Percentiles rank a stretch among this genome's conserved stretches.
Evolutionary conservation across 2,329 filamentous ascomycete species (phyloP).

Genomic region (Trichoderma sp.): DNA sequence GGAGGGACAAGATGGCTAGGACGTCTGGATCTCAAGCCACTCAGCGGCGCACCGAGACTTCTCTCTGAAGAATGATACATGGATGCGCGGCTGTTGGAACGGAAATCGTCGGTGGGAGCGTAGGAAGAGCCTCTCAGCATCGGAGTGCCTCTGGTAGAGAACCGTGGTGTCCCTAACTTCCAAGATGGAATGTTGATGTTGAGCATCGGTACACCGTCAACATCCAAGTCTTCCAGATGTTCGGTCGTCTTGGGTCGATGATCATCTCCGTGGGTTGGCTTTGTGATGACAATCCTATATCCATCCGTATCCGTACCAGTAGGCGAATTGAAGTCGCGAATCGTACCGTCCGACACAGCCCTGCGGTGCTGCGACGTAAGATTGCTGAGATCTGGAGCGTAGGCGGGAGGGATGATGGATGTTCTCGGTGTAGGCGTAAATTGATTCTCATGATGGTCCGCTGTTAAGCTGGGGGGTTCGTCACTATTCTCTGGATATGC

Average conservation of each 20-base stretch:
- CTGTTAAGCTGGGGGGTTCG: conserved; percentile 21
- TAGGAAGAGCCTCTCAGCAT: conserved; percentile 80
- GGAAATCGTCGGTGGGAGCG: conserved; percentile 68
- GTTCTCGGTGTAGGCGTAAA: conserved; percentile 41
- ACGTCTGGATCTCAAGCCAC: conserved; percentile 33
- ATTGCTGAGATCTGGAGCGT: conserved; percentile 32
- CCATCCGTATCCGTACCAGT: conserved; percentile 62
- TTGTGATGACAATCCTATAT: conserved; percentile 78
- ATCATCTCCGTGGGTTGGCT: conserved; percentile 55
- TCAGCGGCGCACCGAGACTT: conserved; percentile 27
- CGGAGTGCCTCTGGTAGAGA: conserved; percentile 72
- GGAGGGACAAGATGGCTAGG: conserved; percentile 41
- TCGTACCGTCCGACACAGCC: conserved; percentile 74
- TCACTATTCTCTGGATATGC: conserved; percentile 34
- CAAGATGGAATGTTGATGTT: conserved; percentile 81
- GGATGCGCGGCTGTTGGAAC: conserved; percentile 58
- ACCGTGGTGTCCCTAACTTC: conserved; percentile 76
- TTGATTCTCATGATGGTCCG: conserved; percentile 34
- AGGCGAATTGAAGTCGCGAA: conserved; percentile 59
- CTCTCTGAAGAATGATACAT: conserved; percentile 40
- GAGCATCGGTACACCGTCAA: conserved; percentile 52
- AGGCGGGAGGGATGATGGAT: conserved; percentile 30
- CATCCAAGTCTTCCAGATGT: conserved; percentile 55
- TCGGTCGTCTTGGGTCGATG: conserved; percentile 62
- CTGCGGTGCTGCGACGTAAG: conserved; percentile 50